A percentile compares a stretch with the other conserved stretches of the same genome.
Conservation (phyloP, 2,329 filamentous ascomycete species). For the Lasiodiplodia theobromae region DNA sequence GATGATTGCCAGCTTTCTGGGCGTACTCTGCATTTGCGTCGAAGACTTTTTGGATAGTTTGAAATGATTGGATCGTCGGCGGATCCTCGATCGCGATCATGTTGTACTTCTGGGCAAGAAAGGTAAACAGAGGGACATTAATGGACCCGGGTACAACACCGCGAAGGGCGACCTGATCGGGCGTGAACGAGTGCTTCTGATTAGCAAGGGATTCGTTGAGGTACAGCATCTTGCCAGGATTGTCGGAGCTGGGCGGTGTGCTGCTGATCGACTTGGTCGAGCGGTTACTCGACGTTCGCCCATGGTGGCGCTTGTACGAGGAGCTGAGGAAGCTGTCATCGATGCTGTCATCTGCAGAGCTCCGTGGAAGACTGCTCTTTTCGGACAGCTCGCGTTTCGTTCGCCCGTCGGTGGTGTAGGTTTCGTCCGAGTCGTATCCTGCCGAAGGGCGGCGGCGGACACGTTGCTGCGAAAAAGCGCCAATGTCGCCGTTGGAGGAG, state of each 20-base stretch:
- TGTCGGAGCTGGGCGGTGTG: conserved; percentile 59
- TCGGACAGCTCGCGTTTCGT: conserved; percentile 56
- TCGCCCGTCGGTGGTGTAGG: conserved; percentile 49
- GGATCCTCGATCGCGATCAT: conserved; percentile 47
- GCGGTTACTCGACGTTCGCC: conserved; percentile 54
- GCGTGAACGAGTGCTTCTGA: conserved; percentile 48
- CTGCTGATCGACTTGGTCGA: conserved; percentile 61
- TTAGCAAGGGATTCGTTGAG: conserved; percentile 59
- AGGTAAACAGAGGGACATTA: conserved; percentile 49
- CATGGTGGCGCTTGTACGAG: conserved; percentile 55
- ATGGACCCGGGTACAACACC: conserved; percentile 55
- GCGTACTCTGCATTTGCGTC: conserved; percentile 63
- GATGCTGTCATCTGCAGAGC: conserved; percentile 63
- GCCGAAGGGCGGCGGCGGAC: conserved; percentile 50
- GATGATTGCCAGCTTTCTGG: conserved; percentile 57
- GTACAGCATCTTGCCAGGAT: conserved; percentile 56
- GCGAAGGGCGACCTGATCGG: conserved; percentile 57
- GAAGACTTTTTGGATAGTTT: conserved; percentile 51
- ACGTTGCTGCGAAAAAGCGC: conserved; percentile 62
- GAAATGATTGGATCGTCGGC: conserved; percentile 47
- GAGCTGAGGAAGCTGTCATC: conserved; percentile 63
- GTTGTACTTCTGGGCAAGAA: conserved; percentile 55
- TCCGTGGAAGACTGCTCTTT: conserved; percentile 55
- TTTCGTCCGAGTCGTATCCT: conserved; percentile 46
- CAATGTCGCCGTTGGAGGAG: conserved; percentile 64